Base-by-base conservation (phyloP, 805 yeast genomes). In the Scheffersomyces ergatensis region DNA sequence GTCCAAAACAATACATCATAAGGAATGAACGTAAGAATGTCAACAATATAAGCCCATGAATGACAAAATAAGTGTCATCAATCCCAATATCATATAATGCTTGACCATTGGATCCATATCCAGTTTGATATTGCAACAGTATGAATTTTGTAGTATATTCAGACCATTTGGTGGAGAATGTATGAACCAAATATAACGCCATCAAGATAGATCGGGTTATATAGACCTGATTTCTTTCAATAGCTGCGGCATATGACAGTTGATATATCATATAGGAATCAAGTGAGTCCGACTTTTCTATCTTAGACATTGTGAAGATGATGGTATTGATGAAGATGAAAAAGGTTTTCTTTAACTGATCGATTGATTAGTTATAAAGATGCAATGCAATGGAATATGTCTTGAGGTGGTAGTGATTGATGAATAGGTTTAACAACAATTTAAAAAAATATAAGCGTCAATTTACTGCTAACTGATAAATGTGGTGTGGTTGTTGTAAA, bases 11-110 rank as follows among this genome's bases (percentile, higher is more conserved):
- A 47, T 65, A 76, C 38, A 74, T 71, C 82, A 87, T 83, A 26
- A 77, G 49, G n/a, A 74, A 59, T 4, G 85, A 74, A 47, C 95
- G 68, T 26, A 83, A 53, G 39, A 84, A 73, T 1, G 81, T 74
- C 40, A 83, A 62, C 11, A 67, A 54, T n/a, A 85, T 62, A 7
- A 85, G 68, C 65, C 81, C 76, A 36, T 74, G 67, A 5, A 76
- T 40, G 13, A 82, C 78, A 50, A 76, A 70, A 58, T 71, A 83
- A 2, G 53, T 41, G 52, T 83, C 90, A 46, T 80, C 72, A 3
- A 51, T 38, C 15, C 84, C 83, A 43, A 80, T 76, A 50, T 76
- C 84, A 52, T 80, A 84, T 26, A 48, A 29, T 14, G 54, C 44
- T 12, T 38, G 36, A 16, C 55, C 55, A 9, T 39, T 41, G 8